Conservation (phyloP, 2,329 filamentous ascomycete species). For the Xylaria sp. region DNA sequence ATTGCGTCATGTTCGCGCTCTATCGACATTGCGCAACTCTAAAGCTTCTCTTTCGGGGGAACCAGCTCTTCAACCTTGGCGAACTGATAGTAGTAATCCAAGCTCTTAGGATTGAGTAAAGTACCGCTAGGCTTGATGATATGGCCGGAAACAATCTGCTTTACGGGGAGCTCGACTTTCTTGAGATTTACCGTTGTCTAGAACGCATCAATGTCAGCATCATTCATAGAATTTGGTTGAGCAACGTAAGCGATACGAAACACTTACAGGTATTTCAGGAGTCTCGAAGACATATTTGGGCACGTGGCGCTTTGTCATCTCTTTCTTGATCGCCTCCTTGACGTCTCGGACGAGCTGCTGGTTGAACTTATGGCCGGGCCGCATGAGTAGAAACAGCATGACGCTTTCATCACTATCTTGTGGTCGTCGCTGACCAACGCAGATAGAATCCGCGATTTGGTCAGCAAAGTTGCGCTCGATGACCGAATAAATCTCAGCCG, state of each 20-base stretch:
- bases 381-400: slow-evolving; percentile 66
- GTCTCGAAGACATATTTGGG: slow-evolving; percentile 83
- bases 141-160: slow-evolving; percentile 82
- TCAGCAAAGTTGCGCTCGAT: slow-evolving; percentile 72
- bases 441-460: slow-evolving; percentile 76
- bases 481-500: slow-evolving; percentile 81
- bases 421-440: slow-evolving; percentile 78
- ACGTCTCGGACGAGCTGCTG: slow-evolving; percentile 65
- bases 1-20: neutral
- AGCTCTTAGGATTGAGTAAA: slow-evolving; percentile 76
- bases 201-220: slow-evolving; percentile 8
- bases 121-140: slow-evolving; percentile 80
- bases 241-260: neutral
- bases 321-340: slow-evolving; percentile 71
- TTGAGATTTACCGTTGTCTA: slow-evolving; percentile 85
- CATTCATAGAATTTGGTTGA: neutral
- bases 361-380: slow-evolving; percentile 65
- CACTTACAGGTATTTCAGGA: slow-evolving; percentile 78
- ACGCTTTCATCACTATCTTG: slow-evolving; percentile 64
- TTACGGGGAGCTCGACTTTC: slow-evolving; percentile 86
- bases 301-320: slow-evolving; percentile 78
- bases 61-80: slow-evolving; percentile 73
- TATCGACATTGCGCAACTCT: slow-evolving; percentile 34
- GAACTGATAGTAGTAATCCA: slow-evolving; percentile 84
- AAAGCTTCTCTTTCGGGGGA: slow-evolving; percentile 60